Conservation (phyloP, 1,284 basidiomycete species). For the Leccinum holopus region DNA sequence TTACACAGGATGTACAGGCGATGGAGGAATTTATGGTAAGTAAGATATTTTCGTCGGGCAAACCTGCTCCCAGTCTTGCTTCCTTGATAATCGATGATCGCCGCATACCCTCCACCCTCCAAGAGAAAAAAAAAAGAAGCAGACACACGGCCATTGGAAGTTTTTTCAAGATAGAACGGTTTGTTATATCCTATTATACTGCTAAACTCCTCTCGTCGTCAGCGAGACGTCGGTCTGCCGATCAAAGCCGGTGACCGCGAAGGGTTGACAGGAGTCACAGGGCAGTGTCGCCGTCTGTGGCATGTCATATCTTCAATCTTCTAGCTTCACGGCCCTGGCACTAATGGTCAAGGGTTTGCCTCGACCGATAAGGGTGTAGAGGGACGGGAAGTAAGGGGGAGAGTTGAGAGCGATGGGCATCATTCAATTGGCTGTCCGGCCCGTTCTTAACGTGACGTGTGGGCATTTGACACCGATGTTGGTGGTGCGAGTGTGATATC, state of each 20-base stretch:
- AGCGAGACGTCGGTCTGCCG: slow-evolving; percentile 46
- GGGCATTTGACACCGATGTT: background rate
- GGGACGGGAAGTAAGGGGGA: slow-evolving; percentile 30
- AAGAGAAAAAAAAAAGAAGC: background rate
- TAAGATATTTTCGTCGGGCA: background rate
- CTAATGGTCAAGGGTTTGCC: slow-evolving; percentile 45
- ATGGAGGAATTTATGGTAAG: background rate
- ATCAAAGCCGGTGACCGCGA: slow-evolving; percentile 40
- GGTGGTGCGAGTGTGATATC: background rate
- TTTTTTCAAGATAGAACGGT: slow-evolving; percentile 42
- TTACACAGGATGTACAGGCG: background rate
- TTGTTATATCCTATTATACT: slow-evolving; percentile 24
- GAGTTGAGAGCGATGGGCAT: background rate
- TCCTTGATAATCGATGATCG: background rate
- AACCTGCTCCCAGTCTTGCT: slow-evolving; percentile 3
- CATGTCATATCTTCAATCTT: slow-evolving; percentile 29
- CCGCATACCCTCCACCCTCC: background rate
- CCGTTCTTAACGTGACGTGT: background rate
- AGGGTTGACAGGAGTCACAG: slow-evolving; percentile 37
- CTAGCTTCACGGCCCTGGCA: slow-evolving; percentile 22
- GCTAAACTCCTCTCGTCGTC: slow-evolving; percentile 41
- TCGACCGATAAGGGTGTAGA: slow-evolving; percentile 46
- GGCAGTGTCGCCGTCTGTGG: slow-evolving; percentile 45
- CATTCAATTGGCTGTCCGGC: background rate
- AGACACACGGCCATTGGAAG: slow-evolving; percentile 28